phyloP scores from a whole-genome alignment of 2,329 filamentous ascomycete species.

The Curvularia verruculosa region DNA sequence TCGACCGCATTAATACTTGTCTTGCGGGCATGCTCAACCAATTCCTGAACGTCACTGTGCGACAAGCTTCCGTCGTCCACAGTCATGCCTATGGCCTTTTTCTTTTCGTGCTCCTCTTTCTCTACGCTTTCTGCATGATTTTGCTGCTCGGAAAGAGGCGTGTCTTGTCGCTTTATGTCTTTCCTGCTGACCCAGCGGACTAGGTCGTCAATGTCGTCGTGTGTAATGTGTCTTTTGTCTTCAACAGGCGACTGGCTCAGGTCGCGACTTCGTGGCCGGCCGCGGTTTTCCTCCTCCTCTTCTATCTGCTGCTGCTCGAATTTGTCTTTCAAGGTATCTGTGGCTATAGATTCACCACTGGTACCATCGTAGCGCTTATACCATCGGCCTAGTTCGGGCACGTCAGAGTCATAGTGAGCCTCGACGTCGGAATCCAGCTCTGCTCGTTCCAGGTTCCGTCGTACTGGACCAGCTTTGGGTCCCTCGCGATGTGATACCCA shows the following conservation, averaged over 20 bases:
- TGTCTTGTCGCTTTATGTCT: slow-evolving; percentile 18
- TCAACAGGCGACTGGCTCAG: slow-evolving; percentile 2
- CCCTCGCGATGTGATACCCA: slow-evolving; percentile 35
- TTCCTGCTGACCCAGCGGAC: slow-evolving; percentile 34
- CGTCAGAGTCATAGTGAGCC: slow-evolving; percentile 29
- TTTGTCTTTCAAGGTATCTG: slow-evolving; percentile 6
- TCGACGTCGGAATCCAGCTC: slow-evolving; percentile 17
- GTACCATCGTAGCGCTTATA: slow-evolving; percentile 29
- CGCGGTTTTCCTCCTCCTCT: slow-evolving; percentile 13
- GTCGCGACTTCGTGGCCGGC: slow-evolving; percentile 20
- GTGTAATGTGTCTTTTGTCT: slow-evolving; percentile 19
- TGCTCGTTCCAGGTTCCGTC: slow-evolving; percentile 13
- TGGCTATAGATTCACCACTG: slow-evolving; percentile 30
- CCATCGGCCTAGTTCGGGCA: slow-evolving; percentile 32
- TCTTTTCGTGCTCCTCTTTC: slow-evolving; percentile 20
- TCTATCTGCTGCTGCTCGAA: background rate
- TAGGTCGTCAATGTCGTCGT: slow-evolving; percentile 36
- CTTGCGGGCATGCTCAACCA: slow-evolving; percentile 12
- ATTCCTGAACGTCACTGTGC: slow-evolving; percentile 15
- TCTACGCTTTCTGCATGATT: background rate
- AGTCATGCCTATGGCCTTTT: slow-evolving; percentile 27
- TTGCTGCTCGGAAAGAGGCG: background rate
- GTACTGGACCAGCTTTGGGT: slow-evolving; percentile 29
- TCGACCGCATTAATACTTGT: background rate
- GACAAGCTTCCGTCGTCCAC: slow-evolving; percentile 26